These are phyloP conservation scores for Amanita fuliginea DNA, from an alignment of 768 basidiomycete species.

Conservation along the genomic window DNA sequence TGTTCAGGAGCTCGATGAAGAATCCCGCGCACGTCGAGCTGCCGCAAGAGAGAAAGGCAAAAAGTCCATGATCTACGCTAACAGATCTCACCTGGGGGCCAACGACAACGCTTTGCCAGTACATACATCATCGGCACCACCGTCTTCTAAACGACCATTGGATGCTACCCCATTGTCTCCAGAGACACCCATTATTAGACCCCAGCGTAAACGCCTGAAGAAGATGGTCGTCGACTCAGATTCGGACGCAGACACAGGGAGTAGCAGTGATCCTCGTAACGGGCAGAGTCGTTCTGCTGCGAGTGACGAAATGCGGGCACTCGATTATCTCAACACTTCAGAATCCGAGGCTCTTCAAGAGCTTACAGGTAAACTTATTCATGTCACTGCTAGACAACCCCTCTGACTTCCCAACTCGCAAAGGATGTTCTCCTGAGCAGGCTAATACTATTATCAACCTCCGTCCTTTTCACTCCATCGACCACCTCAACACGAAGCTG, in stretches of 20 bases:
- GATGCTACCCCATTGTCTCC: conserved; percentile 23
- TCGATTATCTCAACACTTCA: conserved; percentile 62
- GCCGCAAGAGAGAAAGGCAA: conserved; percentile 68
- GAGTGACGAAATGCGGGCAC: conserved; percentile 36
- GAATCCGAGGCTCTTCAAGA: conserved; percentile 58
- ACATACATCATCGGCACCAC: conserved; percentile 21
- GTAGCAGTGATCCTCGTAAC: conserved; percentile 25
- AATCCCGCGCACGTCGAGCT: conserved; percentile 52
- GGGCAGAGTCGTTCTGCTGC: conserved; percentile 22
- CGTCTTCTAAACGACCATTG: conserved; percentile 27
- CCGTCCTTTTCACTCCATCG: conserved; percentile 70
- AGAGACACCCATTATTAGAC: conserved; percentile 21
- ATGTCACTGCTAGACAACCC: neutral
- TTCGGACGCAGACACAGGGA: conserved; percentile 43
- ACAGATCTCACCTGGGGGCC: conserved; percentile 40
- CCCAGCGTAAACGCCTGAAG: conserved; percentile 42
- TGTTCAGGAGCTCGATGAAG: conserved; percentile 65
- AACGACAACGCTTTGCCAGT: conserved; percentile 14
- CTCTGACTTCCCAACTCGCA: conserved; percentile 4
- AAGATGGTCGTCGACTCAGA: conserved; percentile 60
- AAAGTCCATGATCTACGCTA: conserved; percentile 75
- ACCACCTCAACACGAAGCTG: conserved; percentile 67
- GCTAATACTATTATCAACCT: conserved; percentile 67
- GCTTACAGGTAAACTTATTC: conserved; percentile 46
- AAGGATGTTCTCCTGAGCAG: conserved; percentile 78